A percentile compares a stretch with the other conserved stretches of the same genome.
Evolutionary conservation across 2,329 filamentous ascomycete genomes (phyloP).

Genomic region (Ascochyta lentis): DNA sequence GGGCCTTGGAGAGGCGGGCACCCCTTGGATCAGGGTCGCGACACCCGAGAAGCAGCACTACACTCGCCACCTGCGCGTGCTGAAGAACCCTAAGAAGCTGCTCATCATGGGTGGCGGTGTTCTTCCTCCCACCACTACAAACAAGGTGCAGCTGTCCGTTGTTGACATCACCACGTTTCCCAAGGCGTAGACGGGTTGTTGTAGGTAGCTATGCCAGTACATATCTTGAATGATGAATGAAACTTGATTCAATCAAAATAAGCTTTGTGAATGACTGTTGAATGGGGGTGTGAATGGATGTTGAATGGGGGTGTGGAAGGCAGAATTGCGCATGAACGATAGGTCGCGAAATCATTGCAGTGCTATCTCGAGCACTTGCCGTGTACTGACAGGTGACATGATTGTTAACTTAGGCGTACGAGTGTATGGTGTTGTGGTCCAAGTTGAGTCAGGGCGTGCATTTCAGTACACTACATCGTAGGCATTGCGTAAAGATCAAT

Average conservation of each 20-base stretch:
- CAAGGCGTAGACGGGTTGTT: neutral
- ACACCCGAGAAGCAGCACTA: constrained; percentile 54
- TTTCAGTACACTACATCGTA: too few species aligned
- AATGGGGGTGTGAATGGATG: too few species aligned
- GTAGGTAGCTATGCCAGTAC: neutral
- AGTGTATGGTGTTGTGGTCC: too few species aligned
- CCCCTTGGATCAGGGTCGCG: constrained; percentile 53
- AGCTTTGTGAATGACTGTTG: too few species aligned
- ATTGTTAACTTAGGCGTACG: too few species aligned
- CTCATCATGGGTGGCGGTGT: constrained; percentile 53
- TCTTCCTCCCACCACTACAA: constrained; percentile 42
- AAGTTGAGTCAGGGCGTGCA: too few species aligned
- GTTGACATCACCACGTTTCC: constrained; percentile 35
- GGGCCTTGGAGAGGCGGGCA: constrained; percentile 50
- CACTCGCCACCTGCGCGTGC: constrained; percentile 55
- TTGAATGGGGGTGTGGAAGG: too few species aligned
- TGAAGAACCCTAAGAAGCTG: constrained; percentile 50
- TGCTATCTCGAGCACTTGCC: neutral
- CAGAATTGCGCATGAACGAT: neutral
- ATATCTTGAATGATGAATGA: neutral
- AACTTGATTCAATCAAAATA: too few species aligned
- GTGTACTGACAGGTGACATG: too few species aligned
- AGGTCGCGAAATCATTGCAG: neutral
- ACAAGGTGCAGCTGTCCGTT: constrained; percentile 41
- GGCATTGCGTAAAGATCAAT: too few species aligned